Evolutionary conservation across 2,329 filamentous ascomycete species (phyloP).

Genomic region (Ophiocordyceps camponoti-saundersi): DNA sequence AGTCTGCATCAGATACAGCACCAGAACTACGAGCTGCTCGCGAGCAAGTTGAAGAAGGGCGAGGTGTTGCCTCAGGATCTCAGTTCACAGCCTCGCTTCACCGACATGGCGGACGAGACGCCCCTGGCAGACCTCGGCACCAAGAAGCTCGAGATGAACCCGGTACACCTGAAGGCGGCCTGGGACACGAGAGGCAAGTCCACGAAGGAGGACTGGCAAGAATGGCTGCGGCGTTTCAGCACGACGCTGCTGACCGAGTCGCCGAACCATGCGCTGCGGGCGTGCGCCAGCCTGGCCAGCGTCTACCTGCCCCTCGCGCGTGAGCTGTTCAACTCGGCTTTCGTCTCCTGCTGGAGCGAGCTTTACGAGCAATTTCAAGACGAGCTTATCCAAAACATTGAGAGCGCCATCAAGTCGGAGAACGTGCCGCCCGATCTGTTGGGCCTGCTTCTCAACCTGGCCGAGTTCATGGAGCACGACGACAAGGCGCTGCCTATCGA

Average conservation of each 20-base stretch:
- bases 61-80: conserved; percentile 91
- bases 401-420: conserved; percentile 84
- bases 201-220: conserved; percentile 96
- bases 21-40: conserved; percentile 79
- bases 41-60: conserved; percentile 84
- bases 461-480: conserved; percentile 99
- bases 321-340: conserved; percentile 95
- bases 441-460: conserved; percentile 83
- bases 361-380: conserved; percentile 95
- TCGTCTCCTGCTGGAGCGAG: conserved; percentile 98
- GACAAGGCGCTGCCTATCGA: conserved; percentile 97
- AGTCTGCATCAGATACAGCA: conserved; percentile 69
- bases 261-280: conserved; percentile 83
- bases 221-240: conserved; percentile 95
- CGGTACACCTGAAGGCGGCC: conserved; percentile 88
- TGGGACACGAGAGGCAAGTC: conserved; percentile 97
- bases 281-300: conserved; percentile 80
- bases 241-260: conserved; percentile 90
- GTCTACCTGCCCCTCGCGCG: conserved; percentile 83
- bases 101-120: conserved; percentile 62
- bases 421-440: conserved; percentile 93
- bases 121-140: conserved; percentile 69
- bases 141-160: conserved; percentile 94
- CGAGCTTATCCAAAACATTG: conserved; percentile 87
- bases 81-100: conserved; percentile 69